These are phyloP conservation scores for Sonneratia caseolaris DNA, from an alignment of 345 rosid genomes.

Conservation along the genomic window DNA sequence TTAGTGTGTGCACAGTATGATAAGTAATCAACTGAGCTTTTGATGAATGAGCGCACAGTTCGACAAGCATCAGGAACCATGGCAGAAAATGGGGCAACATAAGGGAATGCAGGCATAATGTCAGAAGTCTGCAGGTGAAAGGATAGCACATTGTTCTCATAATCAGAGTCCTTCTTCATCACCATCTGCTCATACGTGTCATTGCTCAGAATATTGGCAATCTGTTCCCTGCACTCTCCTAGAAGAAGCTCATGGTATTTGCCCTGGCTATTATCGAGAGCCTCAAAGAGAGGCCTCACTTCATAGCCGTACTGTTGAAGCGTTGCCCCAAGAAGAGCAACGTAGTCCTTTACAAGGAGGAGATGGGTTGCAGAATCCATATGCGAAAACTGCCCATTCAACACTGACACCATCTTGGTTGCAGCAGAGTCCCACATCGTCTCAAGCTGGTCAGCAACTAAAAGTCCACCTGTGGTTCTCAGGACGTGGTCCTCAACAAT, in stretches of 20 bases:
- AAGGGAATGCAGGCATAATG: slow-evolving; percentile 87
- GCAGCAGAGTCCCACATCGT: slow-evolving; percentile 93
- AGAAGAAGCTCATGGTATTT: slow-evolving; percentile 85
- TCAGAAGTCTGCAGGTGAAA: slow-evolving; percentile 77
- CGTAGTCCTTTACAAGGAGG: slow-evolving; percentile 86
- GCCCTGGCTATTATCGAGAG: slow-evolving; percentile 55
- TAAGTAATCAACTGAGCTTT: slow-evolving; percentile 85
- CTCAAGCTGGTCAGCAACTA: slow-evolving; percentile 61
- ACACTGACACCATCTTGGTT: slow-evolving; percentile 44
- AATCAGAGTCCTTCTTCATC: slow-evolving; percentile 68
- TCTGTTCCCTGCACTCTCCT: slow-evolving; percentile 67
- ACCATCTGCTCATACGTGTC: slow-evolving; percentile 81
- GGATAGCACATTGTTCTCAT: slow-evolving; percentile 61
- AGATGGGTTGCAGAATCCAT: slow-evolving; percentile 93
- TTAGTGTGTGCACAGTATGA: slow-evolving; percentile 52
- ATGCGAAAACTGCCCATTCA: slow-evolving; percentile 61
- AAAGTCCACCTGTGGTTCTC: slow-evolving; percentile 72
- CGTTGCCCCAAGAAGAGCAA: slow-evolving; percentile 73
- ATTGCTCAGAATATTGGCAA: slow-evolving; percentile 34
- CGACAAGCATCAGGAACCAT: slow-evolving; percentile 95
- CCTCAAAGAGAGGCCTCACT: slow-evolving; percentile 57
- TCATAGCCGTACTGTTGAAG: slow-evolving; percentile 72
- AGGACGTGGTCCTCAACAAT: slow-evolving; percentile 89
- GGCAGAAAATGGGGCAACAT: slow-evolving; percentile 82
- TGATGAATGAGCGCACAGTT: slow-evolving; percentile 75